These are phyloP conservation scores for Tolypocladium amazonense DNA, from an alignment of 2,329 filamentous ascomycete species.

Conservation along the genomic window DNA sequence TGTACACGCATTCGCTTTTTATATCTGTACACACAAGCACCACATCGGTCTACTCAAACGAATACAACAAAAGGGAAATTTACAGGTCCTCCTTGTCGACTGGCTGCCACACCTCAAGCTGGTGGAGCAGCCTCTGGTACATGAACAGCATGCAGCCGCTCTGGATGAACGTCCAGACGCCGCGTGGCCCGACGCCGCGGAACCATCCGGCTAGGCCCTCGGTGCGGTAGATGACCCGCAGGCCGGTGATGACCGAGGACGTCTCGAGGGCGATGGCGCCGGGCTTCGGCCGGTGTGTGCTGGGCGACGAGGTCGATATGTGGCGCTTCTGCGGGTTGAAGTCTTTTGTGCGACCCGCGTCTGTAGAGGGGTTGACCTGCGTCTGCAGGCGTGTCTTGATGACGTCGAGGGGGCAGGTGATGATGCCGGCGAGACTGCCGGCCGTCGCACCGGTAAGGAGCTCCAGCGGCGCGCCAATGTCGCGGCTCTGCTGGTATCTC, in stretches of 20 bases:
- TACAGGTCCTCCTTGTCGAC: constrained; percentile 16
- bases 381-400: constrained; percentile 97
- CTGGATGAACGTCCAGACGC: constrained; percentile 96
- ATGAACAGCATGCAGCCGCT: constrained; percentile 93
- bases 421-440: constrained; percentile 83
- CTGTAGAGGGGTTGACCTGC: constrained; percentile 48
- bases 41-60: neutral
- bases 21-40: neutral
- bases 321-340: constrained; percentile 49
- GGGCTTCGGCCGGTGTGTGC: constrained; percentile 68
- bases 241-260: constrained; percentile 74
- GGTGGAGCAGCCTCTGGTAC: constrained; percentile 78
- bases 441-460: constrained; percentile 82
- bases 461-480: constrained; percentile 79
- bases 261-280: constrained; percentile 76
- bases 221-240: constrained; percentile 78
- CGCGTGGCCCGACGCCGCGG: constrained; percentile 81
- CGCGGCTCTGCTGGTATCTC: constrained; percentile 63
- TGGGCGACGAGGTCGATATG: constrained; percentile 86
- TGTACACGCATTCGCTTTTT: neutral
- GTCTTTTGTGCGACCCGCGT: constrained; percentile 16
- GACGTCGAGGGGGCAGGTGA: constrained; percentile 93
- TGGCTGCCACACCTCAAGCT: constrained; percentile 48
- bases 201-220: constrained; percentile 90
- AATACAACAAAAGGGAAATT: constrained; percentile 1